Percentiles rank a stretch among this genome's conserved stretches.
Evolutionary conservation across 202 grass and related monocot species (phyloP).

Genomic region (Musa balbisiana): DNA sequence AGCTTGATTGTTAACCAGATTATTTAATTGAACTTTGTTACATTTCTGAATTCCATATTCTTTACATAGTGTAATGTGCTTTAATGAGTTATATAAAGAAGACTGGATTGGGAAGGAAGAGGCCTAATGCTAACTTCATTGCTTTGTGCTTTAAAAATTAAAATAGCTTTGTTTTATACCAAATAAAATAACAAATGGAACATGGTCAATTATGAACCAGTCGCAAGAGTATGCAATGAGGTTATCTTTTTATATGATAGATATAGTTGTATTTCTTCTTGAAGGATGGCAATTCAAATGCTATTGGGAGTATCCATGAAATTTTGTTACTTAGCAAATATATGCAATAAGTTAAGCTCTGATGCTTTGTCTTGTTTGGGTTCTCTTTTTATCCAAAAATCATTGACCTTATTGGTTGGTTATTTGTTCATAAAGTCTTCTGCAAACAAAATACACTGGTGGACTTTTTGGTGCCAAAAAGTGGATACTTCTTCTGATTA

Average conservation of each 20-base stretch:
- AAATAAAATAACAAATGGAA: background rate
- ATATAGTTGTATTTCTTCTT: background rate
- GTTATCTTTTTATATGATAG: background rate
- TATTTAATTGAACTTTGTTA: background rate
- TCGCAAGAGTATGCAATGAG: background rate
- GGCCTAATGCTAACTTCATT: background rate
- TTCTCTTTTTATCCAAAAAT: background rate
- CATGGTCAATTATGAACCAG: background rate
- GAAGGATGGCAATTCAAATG: background rate
- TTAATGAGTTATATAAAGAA: background rate
- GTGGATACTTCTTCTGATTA: background rate
- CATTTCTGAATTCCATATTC: background rate
- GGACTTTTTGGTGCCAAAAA: background rate
- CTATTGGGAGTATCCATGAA: background rate
- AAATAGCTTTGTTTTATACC: background rate
- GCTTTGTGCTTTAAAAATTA: background rate
- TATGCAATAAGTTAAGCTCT: background rate
- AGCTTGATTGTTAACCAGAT: background rate
- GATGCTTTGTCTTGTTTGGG: background rate
- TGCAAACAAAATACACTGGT: background rate
- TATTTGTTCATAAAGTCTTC: background rate
- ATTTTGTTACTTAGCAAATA: background rate
- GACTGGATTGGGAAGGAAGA: background rate
- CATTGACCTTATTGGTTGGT: background rate
- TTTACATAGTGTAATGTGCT: background rate